Conservation (phyloP, 208 protist genomes). For the Leishmania amazonensis region DNA sequence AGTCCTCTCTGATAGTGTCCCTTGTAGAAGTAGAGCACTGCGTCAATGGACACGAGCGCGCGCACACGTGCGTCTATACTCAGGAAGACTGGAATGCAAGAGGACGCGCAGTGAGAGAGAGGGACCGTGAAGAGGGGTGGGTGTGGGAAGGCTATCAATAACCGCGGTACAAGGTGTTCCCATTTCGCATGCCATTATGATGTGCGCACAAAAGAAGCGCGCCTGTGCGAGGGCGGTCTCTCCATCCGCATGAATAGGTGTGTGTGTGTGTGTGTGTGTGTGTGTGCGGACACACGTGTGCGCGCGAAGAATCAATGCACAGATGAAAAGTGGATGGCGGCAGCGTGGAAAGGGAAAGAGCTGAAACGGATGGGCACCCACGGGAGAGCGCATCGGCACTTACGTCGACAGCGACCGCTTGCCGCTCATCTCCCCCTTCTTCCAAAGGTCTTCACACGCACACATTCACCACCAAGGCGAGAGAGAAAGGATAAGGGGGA, state of each 20-base stretch:
- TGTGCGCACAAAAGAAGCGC: not conserved
- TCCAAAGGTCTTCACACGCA: not conserved
- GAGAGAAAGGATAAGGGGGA: not conserved
- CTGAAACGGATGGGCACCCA: not conserved
- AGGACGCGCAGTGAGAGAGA: not conserved
- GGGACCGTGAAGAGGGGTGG: not conserved
- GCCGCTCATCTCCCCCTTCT: not conserved
- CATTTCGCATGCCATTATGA: not conserved
- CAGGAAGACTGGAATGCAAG: not conserved
- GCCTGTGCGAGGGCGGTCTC: not conserved
- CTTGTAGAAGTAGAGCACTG: conserved; percentile 1
- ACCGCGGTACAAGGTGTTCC: not conserved
- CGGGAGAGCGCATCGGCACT: not conserved
- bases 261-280: too few relatives aligned
- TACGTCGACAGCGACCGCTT: not conserved
- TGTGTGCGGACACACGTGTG: not conserved
- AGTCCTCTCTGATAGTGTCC: conserved; percentile 7
- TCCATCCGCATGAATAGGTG: not conserved
- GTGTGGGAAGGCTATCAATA: not conserved
- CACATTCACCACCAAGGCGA: not conserved
- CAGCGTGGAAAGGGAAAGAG: not conserved
- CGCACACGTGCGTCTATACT: not conserved
- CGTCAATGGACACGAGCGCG: not conserved
- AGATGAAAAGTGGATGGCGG: not conserved
- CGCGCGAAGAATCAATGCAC: not conserved